Base-by-base conservation (phyloP, 805 yeast genomes). In the Lipomyces kockii region DNA sequence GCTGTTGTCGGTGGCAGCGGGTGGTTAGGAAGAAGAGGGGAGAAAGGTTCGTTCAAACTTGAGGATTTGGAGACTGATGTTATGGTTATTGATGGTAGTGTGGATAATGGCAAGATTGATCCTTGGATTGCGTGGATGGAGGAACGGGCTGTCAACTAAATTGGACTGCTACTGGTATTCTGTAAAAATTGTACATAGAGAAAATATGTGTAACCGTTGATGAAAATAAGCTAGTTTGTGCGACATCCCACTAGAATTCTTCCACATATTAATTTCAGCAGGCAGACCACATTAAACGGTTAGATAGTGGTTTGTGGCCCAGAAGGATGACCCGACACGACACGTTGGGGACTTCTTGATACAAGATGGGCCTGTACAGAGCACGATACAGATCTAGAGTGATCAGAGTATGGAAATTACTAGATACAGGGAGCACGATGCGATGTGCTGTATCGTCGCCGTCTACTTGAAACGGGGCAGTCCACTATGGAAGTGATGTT, bases 41-140 rank as follows among this genome's bases (percentile, higher is more conserved):
- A 62, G 27, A 65, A 63, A 9, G 52, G 60, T 20, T 60, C 60
- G 49, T 59, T 69, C 52, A 52, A 57, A 46, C 60, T 69, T 20
- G 70, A 59, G 61, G 60, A 63, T 25, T 58, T 69, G 39, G 72
- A 69, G 61, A 67, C 65, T 3, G 71, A 69, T 51, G 66, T 70
- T 14, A 69, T 62, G 17, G 72, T 91, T 58, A 72, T 86, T 0
- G 87, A 86, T 8, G 98, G 98, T 1, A 89, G 93, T 71, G 89
- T 90, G 2, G 78, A 82, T 74, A 86, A 86, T 71, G 79, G 80
- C 17, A 84, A 88, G 39, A 78, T 84, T 49, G 83, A 80, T 3
- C 79, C 79, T 22, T 90, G 97, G 92, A 85, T 84, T 70, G 83
- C 87, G 70, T 93, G 97, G 97, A 81, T 93, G 43, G 89, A 87